Percentiles rank a stretch among this genome's conserved stretches.
Evolutionary conservation across 2,329 filamentous ascomycete species (phyloP).

Genomic region (Furcasterigmium furcatum): DNA sequence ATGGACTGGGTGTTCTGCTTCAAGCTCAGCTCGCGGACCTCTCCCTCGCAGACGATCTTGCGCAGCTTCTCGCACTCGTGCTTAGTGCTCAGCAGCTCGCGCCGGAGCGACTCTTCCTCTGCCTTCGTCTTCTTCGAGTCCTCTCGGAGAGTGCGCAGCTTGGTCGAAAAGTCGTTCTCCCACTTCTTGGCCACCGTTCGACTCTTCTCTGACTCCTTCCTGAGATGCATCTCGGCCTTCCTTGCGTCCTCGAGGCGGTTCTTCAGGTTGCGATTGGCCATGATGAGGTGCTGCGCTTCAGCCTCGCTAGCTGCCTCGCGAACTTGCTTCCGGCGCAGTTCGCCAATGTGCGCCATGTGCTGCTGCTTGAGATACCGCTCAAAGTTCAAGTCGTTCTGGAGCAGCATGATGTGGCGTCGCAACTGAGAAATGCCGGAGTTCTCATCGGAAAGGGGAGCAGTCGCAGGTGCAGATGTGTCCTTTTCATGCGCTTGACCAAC

Average conservation of each 20-base stretch:
- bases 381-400: slow-evolving; percentile 80
- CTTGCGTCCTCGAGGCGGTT: slow-evolving; percentile 71
- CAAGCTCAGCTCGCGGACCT: slow-evolving; percentile 63
- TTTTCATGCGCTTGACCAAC: no score
- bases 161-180: slow-evolving; percentile 67
- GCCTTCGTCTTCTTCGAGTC: slow-evolving; percentile 63
- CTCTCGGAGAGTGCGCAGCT: slow-evolving; percentile 63
- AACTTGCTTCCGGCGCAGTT: slow-evolving; percentile 71
- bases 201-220: slow-evolving; percentile 69
- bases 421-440: slow-evolving; percentile 50
- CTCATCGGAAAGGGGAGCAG: slow-evolving; percentile 20
- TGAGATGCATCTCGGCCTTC: slow-evolving; percentile 64
- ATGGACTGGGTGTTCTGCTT: slow-evolving; percentile 63
- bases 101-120: slow-evolving; percentile 54
- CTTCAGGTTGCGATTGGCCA: slow-evolving; percentile 71
- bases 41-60: slow-evolving; percentile 62
- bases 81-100: slow-evolving; percentile 54
- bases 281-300: slow-evolving; percentile 77
- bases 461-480: slow-evolving; percentile 17
- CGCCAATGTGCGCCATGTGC: slow-evolving; percentile 77
- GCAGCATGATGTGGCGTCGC: slow-evolving; percentile 69
- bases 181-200: slow-evolving; percentile 74
- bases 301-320: slow-evolving; percentile 76
- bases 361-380: slow-evolving; percentile 82
- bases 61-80: slow-evolving; percentile 63